These are phyloP conservation scores for Teratosphaeria destructans DNA, from an alignment of 2,329 filamentous ascomycete species.

Conservation along the genomic window DNA sequence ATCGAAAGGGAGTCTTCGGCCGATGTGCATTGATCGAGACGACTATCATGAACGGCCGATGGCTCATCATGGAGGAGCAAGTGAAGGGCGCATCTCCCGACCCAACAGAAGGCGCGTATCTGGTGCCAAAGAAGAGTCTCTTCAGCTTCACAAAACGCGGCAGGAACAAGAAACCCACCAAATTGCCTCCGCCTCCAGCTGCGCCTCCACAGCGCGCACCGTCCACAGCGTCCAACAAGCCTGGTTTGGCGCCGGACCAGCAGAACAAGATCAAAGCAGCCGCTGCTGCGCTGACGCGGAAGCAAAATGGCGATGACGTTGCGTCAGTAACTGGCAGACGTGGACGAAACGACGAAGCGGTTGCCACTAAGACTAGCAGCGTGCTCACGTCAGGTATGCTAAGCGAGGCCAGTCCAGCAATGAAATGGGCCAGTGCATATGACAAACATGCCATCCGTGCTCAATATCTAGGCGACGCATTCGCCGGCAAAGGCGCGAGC, in stretches of 20 bases:
- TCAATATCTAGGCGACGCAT: constrained; percentile 67
- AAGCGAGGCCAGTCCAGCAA: constrained; percentile 78
- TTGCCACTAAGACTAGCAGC: constrained; percentile 69
- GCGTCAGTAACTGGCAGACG: constrained; percentile 44
- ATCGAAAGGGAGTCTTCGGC: constrained; percentile 86
- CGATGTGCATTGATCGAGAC: constrained; percentile 90
- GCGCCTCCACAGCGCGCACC: constrained; percentile 37
- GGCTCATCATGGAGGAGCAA: constrained; percentile 94
- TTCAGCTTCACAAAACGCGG: constrained; percentile 74
- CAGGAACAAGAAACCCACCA: constrained; percentile 56
- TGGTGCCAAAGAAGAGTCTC: constrained; percentile 83
- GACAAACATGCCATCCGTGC: constrained; percentile 80
- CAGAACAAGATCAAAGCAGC: constrained; percentile 89
- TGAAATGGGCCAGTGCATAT: constrained; percentile 96
- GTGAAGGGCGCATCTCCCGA: constrained; percentile 85
- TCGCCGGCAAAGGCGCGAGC: constrained; percentile 44
- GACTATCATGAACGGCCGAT: constrained; percentile 65
- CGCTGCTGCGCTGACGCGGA: constrained; percentile 67
- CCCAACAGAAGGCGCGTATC: constrained; percentile 74
- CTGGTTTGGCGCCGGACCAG: constrained; percentile 78
- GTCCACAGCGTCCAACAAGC: constrained; percentile 56
- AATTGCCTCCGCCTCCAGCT: constrained; percentile 40
- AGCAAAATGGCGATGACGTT: constrained; percentile 37
- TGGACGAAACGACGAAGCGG: constrained; percentile 43
- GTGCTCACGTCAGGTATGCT: constrained; percentile 81